Evolutionary conservation across 129 eudicot species (phyloP).

Genomic region (Chrysanthemum lavandulifolium): DNA sequence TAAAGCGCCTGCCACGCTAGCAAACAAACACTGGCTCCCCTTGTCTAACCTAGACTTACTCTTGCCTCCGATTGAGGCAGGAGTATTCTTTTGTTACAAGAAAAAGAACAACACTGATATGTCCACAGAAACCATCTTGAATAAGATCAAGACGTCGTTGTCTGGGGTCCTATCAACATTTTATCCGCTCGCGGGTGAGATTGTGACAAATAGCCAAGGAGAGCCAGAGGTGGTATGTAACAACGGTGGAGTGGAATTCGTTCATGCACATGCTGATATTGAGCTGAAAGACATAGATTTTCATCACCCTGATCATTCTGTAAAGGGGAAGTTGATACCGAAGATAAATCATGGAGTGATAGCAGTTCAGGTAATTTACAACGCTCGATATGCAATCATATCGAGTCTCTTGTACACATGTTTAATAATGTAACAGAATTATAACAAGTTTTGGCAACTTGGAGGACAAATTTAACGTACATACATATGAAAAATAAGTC

Average conservation of each 20-base stretch:
- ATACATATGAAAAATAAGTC: no score
- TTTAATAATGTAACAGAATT: no score
- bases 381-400: no score
- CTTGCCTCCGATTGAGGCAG: conserved; percentile 46
- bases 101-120: conserved; percentile 6
- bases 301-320: conserved; percentile 32
- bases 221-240: conserved; percentile 62
- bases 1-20: conserved; percentile 27
- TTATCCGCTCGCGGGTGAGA: conserved; percentile 61
- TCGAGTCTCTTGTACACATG: no score
- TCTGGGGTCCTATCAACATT: conserved; percentile 38
- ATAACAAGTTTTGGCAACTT: no score
- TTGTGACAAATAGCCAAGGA: conserved; percentile 41
- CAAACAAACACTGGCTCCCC: conserved; percentile 46
- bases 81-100: conserved; percentile 53
- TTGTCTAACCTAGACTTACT: conserved; percentile 61
- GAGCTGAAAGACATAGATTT: conserved; percentile 49
- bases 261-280: conserved; percentile 43
- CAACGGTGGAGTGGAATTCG: conserved; percentile 61
- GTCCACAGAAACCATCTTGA: conserved; percentile 27
- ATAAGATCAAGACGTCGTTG: conserved; percentile 41
- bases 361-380: conserved; percentile 46
- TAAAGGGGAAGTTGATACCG: conserved; percentile 53
- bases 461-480: no score
- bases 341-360: conserved; percentile 37